Evolutionary conservation across 371 early-diverging fungal genomes (phyloP).

Genomic region (Mucor velutinosus): DNA sequence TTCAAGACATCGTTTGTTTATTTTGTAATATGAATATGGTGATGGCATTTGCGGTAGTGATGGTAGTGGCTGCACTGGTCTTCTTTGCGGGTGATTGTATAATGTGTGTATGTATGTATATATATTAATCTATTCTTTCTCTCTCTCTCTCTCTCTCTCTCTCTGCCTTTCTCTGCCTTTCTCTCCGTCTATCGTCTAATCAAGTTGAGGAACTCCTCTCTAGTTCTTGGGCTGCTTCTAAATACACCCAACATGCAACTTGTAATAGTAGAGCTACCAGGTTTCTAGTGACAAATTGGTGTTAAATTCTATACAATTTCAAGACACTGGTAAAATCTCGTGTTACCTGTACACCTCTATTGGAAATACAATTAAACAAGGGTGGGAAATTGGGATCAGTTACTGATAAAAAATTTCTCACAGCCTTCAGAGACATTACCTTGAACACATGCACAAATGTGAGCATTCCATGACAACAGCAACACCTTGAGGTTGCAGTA

Average conservation of each 20-base stretch:
- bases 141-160: not conserved
- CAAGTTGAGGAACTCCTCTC: slow-evolving; percentile 93
- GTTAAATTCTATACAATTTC: not conserved
- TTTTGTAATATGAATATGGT: not conserved
- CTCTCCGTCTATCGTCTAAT: slow-evolving; percentile 46
- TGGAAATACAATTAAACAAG: slow-evolving; percentile 10
- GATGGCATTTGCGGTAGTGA: not conserved
- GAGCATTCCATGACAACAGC: slow-evolving; percentile 97
- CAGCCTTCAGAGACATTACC: slow-evolving; percentile 22
- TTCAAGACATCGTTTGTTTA: not conserved
- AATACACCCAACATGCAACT: slow-evolving; percentile 96
- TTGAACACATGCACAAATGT: slow-evolving; percentile 57
- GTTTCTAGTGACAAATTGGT: slow-evolving; percentile 66
- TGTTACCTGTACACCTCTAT: slow-evolving; percentile 51
- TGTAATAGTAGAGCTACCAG: slow-evolving; percentile 92
- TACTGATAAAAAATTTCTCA: not conserved
- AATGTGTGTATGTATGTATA: slow-evolving; percentile 7
- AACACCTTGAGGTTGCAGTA: slow-evolving; percentile 94
- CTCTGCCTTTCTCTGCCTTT: not conserved
- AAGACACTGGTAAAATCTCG: not conserved
- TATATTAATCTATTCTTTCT: not conserved
- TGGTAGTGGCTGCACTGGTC: not conserved
- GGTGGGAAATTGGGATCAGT: slow-evolving; percentile 19
- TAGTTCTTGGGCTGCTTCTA: slow-evolving; percentile 87
- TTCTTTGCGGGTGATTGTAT: slow-evolving; percentile 1